Base-by-base conservation (phyloP, 2,329 filamentous ascomycete genomes). In the Neocatenulostroma microsporum region DNA sequence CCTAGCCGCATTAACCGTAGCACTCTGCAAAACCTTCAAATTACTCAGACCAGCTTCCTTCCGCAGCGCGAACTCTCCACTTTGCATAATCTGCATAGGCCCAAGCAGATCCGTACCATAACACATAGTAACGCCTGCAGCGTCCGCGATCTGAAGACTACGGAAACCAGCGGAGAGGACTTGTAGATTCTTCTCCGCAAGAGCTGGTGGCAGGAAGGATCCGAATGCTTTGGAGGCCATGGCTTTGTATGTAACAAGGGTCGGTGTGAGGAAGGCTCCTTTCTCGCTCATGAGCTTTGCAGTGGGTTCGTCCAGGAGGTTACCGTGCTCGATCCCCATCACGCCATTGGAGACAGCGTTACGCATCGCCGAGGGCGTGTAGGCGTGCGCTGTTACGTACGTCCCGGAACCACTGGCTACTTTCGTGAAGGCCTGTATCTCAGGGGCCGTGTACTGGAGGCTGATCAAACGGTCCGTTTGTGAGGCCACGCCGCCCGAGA, bases 251-350 rank as follows among this genome's bases (percentile, higher is more conserved):
- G 72, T 66, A 8, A 27, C 73, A 57, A 3, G 70, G 0, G 72
- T 76, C 1, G 73, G 73, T 1, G 72, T 76, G 7, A 78, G 50
- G 49, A 64, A 74, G 3, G 67, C 61, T 0, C 58, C 61, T 30
- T 61, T 65, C 41, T 64, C 59, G 0, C 66, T 70, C 70, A 76
- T 74, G 35, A 70, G 56, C 30, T 58, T 52, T 0, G 72, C 61
- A 43, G 67, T 57, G 19, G 69, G 62, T 49, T 76, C 73, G 56
- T 83, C 80, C 34, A 78, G 61, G n/a, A 79, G 61, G 11, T 75
- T 70, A 17, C 76, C 78, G 45, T 78, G 74, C 42, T 78, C 74
- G 43, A 78, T 76, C 1, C 72, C 71, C 13, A 49, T 61, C 1
- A 72, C 70, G 5, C 72, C 75, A 33, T 76, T 70, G 12, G 68